phyloP scores from a whole-genome alignment of 495 filamentous ascomycete species.

The Talaromyces stipitatus region DNA sequence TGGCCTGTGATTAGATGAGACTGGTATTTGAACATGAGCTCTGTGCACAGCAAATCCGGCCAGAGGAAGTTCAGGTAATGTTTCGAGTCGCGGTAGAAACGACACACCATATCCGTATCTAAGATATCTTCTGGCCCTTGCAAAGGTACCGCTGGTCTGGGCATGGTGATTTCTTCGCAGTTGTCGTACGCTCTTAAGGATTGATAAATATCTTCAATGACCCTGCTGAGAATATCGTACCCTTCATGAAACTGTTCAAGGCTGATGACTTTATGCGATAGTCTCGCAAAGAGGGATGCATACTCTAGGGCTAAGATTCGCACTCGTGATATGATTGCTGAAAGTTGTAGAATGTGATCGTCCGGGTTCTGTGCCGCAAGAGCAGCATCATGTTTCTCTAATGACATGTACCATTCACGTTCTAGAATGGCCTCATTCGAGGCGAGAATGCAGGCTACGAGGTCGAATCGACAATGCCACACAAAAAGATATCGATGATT shows the following conservation, averaged over 20 bases:
- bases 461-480: slow-evolving; percentile 89
- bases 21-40: slow-evolving; percentile 75
- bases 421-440: slow-evolving; percentile 66
- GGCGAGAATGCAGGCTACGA: slow-evolving; percentile 75
- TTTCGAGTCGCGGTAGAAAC: slow-evolving; percentile 58
- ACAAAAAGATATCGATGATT: slow-evolving; percentile 62
- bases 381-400: slow-evolving; percentile 53
- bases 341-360: slow-evolving; percentile 57
- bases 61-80: slow-evolving; percentile 68
- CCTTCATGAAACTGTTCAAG: slow-evolving; percentile 57
- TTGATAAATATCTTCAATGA: slow-evolving; percentile 47
- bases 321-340: slow-evolving; percentile 53
- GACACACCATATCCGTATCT: slow-evolving; percentile 60
- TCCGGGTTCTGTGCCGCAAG: slow-evolving; percentile 53
- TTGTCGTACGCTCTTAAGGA: slow-evolving; percentile 55
- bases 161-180: slow-evolving; percentile 43
- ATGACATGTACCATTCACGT: slow-evolving; percentile 71
- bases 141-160: slow-evolving; percentile 35
- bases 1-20: slow-evolving; percentile 44
- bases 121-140: slow-evolving; percentile 50
- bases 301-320: slow-evolving; percentile 75
- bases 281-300: slow-evolving; percentile 66
- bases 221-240: slow-evolving; percentile 47
- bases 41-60: slow-evolving; percentile 70
- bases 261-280: slow-evolving; percentile 52